These are phyloP conservation scores for Haematococcus lacustris DNA, from an alignment of 139 green algal genomes.

Conservation along the genomic window DNA sequence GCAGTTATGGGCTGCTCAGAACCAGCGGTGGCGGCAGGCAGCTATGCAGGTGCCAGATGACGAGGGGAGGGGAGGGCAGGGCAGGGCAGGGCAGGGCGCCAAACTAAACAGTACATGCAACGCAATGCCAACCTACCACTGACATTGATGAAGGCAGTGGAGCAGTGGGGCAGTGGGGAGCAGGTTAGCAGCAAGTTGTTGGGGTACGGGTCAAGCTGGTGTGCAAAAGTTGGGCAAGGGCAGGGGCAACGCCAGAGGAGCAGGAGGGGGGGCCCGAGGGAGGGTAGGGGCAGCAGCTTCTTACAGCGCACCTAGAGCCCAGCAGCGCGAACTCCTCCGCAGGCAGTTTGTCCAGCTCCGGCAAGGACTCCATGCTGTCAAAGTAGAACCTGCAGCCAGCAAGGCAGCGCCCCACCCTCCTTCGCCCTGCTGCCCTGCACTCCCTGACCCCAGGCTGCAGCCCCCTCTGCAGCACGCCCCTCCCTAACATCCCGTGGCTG, in stretches of 20 bases:
- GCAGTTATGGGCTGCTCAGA: background rate
- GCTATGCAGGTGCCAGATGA: background rate
- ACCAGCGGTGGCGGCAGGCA: background rate
- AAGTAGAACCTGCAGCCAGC: constrained; percentile 77
- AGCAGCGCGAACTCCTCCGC: constrained; percentile 49
- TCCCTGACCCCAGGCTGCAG: too few species aligned
- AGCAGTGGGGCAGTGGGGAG: too few species aligned
- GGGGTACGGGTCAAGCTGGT: background rate
- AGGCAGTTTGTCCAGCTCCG: constrained; percentile 16
- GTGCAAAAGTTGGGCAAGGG: background rate
- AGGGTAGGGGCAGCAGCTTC: too few species aligned
- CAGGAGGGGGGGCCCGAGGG: background rate
- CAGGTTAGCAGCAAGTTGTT: background rate
- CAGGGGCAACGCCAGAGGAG: background rate
- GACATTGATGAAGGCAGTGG: background rate
- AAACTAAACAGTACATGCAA: background rate
- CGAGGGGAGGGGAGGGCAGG: background rate
- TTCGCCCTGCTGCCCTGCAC: too few species aligned
- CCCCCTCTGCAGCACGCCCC: too few species aligned
- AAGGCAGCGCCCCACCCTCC: too few species aligned
- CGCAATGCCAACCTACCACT: background rate
- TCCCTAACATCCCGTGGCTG: too few species aligned
- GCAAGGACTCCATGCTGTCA: constrained; percentile 75
- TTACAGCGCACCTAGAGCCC: constrained; percentile 52
- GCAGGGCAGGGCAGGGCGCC: too few species aligned